phyloP scores from a whole-genome alignment of 768 basidiomycete genomes.

The Scleroderma bovista region DNA sequence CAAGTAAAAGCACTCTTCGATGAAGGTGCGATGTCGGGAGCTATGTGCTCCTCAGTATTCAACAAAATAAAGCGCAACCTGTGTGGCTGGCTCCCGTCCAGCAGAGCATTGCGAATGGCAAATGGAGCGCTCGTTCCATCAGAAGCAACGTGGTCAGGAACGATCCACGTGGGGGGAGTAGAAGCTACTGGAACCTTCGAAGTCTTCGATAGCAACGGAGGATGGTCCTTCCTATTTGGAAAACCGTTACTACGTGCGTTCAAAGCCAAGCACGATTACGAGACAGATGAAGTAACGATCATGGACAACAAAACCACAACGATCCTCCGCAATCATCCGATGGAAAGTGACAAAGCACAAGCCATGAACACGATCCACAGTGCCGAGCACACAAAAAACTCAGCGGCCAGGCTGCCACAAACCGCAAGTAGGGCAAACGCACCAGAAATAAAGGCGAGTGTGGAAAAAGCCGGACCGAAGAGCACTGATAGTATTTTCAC shows the following conservation, averaged over 20 bases:
- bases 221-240: conserved; percentile 26
- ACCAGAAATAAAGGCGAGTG: background rate
- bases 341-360: background rate
- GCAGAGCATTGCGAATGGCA: conserved; percentile 26
- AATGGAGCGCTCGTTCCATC: conserved; percentile 14
- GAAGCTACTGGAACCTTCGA: background rate
- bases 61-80: background rate
- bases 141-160: conserved; percentile 6
- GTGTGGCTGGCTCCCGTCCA: background rate
- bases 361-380: background rate
- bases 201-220: conserved; percentile 16
- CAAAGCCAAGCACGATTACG: conserved; percentile 22
- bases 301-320: no score
- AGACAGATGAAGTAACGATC: conserved; percentile 3
- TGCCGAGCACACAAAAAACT: no score
- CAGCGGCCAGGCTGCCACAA: background rate
- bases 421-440: background rate
- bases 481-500: background rate
- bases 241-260: conserved; percentile 22
- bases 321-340: background rate
- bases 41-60: background rate
- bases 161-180: background rate
- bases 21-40: background rate
- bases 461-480: background rate
- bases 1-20: background rate